phyloP scores from a whole-genome alignment of 148 eudicot genomes.

The Dysphania ambrosioides region DNA sequence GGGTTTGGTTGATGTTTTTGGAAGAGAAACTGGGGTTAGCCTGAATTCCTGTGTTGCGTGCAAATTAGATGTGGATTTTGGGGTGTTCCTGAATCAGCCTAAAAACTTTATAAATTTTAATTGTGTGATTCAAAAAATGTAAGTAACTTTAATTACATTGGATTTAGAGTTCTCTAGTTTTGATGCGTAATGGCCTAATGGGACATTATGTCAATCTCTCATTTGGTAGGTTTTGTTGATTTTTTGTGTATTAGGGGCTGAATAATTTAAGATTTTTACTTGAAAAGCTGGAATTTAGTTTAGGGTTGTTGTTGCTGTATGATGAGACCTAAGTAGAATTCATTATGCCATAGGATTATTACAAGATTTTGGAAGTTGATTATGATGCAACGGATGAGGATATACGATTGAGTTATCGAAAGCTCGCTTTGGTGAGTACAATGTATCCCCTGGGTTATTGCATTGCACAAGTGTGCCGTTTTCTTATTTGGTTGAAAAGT shows the following conservation, averaged over 20 bases:
- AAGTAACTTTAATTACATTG: too few relatives aligned
- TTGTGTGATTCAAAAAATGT: too few relatives aligned
- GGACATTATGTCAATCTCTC: background rate
- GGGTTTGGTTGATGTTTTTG: background rate
- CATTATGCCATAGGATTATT: constrained; percentile 47
- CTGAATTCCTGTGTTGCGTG: too few relatives aligned
- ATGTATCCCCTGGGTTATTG: background rate
- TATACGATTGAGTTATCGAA: constrained; percentile 46
- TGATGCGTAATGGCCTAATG: too few relatives aligned
- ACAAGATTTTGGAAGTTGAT: constrained; percentile 57
- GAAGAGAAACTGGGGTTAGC: too few relatives aligned
- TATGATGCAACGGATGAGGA: constrained; percentile 63
- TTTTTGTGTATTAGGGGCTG: background rate
- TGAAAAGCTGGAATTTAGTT: background rate
- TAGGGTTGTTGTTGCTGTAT: background rate
- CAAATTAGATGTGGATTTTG: too few relatives aligned
- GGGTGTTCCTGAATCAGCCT: too few relatives aligned
- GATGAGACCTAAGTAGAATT: constrained; percentile 11
- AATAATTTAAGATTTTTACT: background rate
- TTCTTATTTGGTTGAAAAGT: too few relatives aligned
- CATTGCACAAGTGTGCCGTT: background rate
- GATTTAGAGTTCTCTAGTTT: too few relatives aligned
- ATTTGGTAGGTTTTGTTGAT: background rate
- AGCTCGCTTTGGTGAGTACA: constrained; percentile 58
- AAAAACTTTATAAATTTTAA: too few relatives aligned